phyloP scores from a whole-genome alignment of 345 rosid genomes.

The Dipteronia dyeriana region DNA sequence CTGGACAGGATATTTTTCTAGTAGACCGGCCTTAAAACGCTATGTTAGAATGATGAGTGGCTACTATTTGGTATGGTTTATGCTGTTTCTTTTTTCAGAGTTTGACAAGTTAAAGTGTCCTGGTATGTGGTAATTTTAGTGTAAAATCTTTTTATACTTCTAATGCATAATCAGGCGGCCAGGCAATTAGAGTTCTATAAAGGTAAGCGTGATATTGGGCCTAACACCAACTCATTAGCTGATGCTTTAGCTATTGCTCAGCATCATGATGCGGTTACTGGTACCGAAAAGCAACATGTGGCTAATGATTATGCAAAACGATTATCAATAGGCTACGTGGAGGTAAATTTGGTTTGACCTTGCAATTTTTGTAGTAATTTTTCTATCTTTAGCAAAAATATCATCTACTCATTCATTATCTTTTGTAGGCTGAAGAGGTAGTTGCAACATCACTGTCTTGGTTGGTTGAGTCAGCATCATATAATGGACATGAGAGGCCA shows the following conservation, averaged over 20 bases:
- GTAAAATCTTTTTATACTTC: conserved; percentile 16
- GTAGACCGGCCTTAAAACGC: conserved; percentile 90
- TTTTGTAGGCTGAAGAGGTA: conserved; percentile 75
- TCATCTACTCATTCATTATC: neutral
- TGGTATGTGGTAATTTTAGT: conserved; percentile 12
- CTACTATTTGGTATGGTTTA: conserved; percentile 74
- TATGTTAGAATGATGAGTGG: conserved; percentile 91
- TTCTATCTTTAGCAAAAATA: neutral
- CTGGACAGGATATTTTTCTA: conserved; percentile 97
- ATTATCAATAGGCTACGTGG: conserved; percentile 75
- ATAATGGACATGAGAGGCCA: conserved; percentile 33
- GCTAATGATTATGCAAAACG: conserved; percentile 92
- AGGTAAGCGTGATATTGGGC: conserved; percentile 67
- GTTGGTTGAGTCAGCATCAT: conserved; percentile 51
- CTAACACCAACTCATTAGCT: conserved; percentile 76
- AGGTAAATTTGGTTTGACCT: conserved; percentile 49
- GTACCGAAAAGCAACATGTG: conserved; percentile 92
- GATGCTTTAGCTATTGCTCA: conserved; percentile 95
- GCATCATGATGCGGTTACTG: conserved; percentile 96
- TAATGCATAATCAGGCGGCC: conserved; percentile 62
- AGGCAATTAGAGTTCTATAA: conserved; percentile 87
- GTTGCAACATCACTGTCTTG: conserved; percentile 79
- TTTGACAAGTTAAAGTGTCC: conserved; percentile 7
- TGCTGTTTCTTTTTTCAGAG: neutral
- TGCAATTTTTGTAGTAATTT: conserved; percentile 11